These are phyloP conservation scores for Neonectria hederae DNA, from an alignment of 2,329 filamentous ascomycete species.

Conservation along the genomic window DNA sequence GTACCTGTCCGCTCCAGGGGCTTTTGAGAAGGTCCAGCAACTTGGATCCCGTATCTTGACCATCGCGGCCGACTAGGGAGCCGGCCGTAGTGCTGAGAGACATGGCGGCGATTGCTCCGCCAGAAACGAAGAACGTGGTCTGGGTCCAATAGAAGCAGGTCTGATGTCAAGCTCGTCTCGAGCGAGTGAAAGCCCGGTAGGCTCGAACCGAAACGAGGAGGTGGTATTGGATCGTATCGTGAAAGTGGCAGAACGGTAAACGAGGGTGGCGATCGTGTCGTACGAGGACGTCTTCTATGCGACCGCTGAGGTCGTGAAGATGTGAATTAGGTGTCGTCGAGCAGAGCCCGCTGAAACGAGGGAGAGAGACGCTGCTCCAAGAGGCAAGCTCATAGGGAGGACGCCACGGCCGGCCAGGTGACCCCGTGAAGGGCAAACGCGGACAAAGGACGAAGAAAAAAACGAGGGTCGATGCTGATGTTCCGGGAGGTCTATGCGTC, in stretches of 20 bases:
- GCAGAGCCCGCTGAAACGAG: slow-evolving; percentile 1
- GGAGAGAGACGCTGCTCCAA: slow-evolving; percentile 14
- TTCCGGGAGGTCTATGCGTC: slow-evolving; percentile 14
- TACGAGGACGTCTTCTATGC: slow-evolving; percentile 1
- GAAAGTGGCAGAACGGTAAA: slow-evolving; percentile 3
- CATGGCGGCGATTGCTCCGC: slow-evolving; percentile 41
- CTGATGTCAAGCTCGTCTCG: background rate
- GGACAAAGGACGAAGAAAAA: slow-evolving; percentile 30
- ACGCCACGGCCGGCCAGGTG: slow-evolving; percentile 22
- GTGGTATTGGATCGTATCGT: slow-evolving; percentile 1
- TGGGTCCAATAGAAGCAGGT: slow-evolving; percentile 10
- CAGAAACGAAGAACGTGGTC: slow-evolving; percentile 32
- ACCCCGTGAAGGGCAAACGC: slow-evolving; percentile 23
- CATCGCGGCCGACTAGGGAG: slow-evolving; percentile 25
- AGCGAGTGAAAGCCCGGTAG: background rate
- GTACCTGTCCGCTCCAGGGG: slow-evolving; percentile 60
- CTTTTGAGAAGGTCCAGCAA: slow-evolving; percentile 60
- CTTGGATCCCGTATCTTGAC: slow-evolving; percentile 51
- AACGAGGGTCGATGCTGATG: slow-evolving; percentile 15
- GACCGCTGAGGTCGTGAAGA: background rate
- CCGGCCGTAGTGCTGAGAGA: slow-evolving; percentile 23
- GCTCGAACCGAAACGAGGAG: background rate
- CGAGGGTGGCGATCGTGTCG: slow-evolving; percentile 3
- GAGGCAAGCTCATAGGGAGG: slow-evolving; percentile 15
- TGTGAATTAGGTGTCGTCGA: background rate